Conservation (phyloP, 2,329 filamentous ascomycete species). For the Rosellinia necatrix region DNA sequence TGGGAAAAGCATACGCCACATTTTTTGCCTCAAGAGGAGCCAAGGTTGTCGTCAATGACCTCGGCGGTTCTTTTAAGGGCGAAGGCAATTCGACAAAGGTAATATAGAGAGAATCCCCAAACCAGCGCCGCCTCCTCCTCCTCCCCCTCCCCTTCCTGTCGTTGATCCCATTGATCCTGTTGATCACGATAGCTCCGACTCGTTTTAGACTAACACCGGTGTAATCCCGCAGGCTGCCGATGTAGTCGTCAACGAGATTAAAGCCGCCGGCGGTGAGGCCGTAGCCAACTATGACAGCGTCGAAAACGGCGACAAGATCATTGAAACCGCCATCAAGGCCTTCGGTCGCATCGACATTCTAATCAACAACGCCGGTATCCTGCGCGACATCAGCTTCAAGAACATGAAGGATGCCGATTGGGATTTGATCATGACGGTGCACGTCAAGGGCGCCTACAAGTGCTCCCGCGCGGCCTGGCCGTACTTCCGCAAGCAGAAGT, state of each 20-base stretch:
- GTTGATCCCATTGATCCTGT: not conserved
- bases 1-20: constrained; percentile 80
- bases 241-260: constrained; percentile 82
- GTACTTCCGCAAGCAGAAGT: constrained; percentile 98
- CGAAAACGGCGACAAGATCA: constrained; percentile 91
- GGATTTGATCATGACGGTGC: constrained; percentile 92
- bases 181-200: not conserved
- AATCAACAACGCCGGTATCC: constrained; percentile 97
- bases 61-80: constrained; percentile 90
- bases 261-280: constrained; percentile 87
- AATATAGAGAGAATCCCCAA: too few relatives aligned
- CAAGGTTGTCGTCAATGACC: constrained; percentile 94
- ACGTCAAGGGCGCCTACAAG: constrained; percentile 94
- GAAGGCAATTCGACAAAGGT: constrained; percentile 89
- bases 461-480: constrained; percentile 94
- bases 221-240: constrained; percentile 68
- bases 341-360: constrained; percentile 91
- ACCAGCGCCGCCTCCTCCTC: not conserved
- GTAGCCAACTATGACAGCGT: constrained; percentile 97
- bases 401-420: constrained; percentile 98
- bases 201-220: constrained; percentile 31
- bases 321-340: constrained; percentile 80
- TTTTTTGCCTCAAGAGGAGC: constrained; percentile 94
- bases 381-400: constrained; percentile 95
- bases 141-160: not conserved